These are phyloP conservation scores for Begonia loranthoides DNA, from an alignment of 306 rosid genomes.

Conservation along the genomic window DNA sequence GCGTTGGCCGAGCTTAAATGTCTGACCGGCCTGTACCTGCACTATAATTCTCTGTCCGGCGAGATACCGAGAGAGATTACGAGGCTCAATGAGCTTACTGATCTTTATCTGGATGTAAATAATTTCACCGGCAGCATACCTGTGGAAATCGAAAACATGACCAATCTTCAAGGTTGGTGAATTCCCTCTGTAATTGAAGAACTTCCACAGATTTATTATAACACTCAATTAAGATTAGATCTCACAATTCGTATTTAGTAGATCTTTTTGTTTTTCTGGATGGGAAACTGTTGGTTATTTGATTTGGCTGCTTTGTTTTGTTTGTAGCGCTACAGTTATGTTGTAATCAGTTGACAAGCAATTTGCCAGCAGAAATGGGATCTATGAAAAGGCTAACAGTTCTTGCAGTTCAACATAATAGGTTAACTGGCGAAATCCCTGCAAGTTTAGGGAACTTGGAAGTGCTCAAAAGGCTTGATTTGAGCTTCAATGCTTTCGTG, in stretches of 20 bases:
- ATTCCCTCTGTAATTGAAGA: neutral
- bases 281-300: neutral
- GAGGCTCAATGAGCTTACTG: conserved; percentile 50
- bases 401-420: conserved; percentile 67
- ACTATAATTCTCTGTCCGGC: conserved; percentile 70
- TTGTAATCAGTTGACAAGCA: conserved; percentile 61
- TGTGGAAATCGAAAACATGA: conserved; percentile 43
- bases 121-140: conserved; percentile 65
- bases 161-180: conserved; percentile 69
- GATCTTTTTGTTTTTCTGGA: neutral
- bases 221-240: too few relatives aligned
- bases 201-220: too few relatives aligned
- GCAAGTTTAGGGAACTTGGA: conserved; percentile 41
- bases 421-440: conserved; percentile 53
- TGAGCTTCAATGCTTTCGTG: conserved; percentile 65
- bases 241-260: neutral
- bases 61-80: conserved; percentile 68
- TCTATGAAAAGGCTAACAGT: conserved; percentile 46
- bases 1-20: conserved; percentile 61
- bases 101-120: conserved; percentile 81
- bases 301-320: too few relatives aligned
- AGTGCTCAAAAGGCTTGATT: conserved; percentile 45
- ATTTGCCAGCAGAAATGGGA: conserved; percentile 51
- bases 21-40: conserved; percentile 74
- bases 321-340: conserved; percentile 63